Evolutionary conservation across 1,284 basidiomycete genomes (phyloP), one percentile per base, ranked within the genome.

Genomic region (Volvariella surrecta): DNA sequence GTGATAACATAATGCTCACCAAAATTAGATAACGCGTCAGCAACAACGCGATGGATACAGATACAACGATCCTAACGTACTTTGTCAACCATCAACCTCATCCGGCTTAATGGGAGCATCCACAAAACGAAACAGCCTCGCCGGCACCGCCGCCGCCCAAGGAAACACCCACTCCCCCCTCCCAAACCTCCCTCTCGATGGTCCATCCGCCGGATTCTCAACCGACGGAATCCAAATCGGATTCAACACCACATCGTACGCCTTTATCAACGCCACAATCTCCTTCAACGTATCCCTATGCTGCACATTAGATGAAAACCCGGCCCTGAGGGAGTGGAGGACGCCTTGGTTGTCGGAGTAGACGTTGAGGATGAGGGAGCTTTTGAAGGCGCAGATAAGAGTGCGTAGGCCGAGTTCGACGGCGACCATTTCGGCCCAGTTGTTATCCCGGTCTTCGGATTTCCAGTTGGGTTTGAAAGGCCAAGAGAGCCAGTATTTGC

Each of bases 361-460:
- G 6, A 56, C 28, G 7, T 42, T 4, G 22, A 59, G 28, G 15
- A 52, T 49, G 4, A 20, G 17, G 38, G 17, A 9, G 8, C 6
- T 17, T 15, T 30, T 17, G 4, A 44, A 42, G 7, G 30, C 19
- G 2, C 44, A 16, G 10, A 50, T 43, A 0, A 49, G 34, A 0
- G 42, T 32, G 2, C 40, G 42, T 0, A 56, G 32, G 0, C 52
- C 50, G 2, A 66, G 47, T 39, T 66, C 57, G 8, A 64, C 40
- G 0, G 53, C 61, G 0, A 63, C 49, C 47, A 58, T 58, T 43
- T 66, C 61, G 0, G 58, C 62, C 63, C 63, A 67, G 1, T 58
- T 56, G 13, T 63, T 66, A 45, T 63, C 53, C 4, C 55, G 30
- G 0, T 51, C 50, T 2, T 52, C 42, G 0, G 38, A 9, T 22